Evolutionary conservation across 169 alveolate genomes (phyloP), one percentile per base, ranked within the genome.

Genomic region (Plasmodium yoelii): DNA sequence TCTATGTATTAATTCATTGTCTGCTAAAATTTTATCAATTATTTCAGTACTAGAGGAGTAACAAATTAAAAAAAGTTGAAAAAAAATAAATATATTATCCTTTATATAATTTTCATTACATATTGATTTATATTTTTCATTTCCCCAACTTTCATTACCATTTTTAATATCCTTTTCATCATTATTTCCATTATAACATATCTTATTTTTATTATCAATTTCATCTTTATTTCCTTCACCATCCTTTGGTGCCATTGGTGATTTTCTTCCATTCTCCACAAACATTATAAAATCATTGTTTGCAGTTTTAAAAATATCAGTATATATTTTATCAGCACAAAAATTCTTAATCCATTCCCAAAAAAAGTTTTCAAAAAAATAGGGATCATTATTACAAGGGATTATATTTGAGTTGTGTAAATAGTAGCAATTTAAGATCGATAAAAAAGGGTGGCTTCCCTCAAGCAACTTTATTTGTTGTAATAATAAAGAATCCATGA

Each of bases 381-480:
- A 86, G 7, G 28, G 13, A 24, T 69, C 55, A 0, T 47, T 68
- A 69, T 69, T 53, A 61, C 74, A 86, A 24, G 57, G 57, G 56
- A 70, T 86, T 39, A 86, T 61, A 18, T 12, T 86, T 34, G 91
- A 86, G 39, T 86, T 12, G 39, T 86, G 87, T 13, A 86, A 24
- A 72, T 59, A 86, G 53, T 86, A 86, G 56, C 87, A 86, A 57
- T 87, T 86, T n/a, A 70, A 9, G 8, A 86, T 73, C 10, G 91
- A 69, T 57, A 86, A 70, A 86, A 63, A 86, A 5, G 91, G 91
- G 46, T 86, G 91, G 10, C 61, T 86, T 12, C 87, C 86, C 18
- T 69, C 22, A 53, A 86, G 80, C 9, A 86, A 15, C 55, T 47
- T 71, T 2, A 86, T 75, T 49, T 39, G 65, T 8, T 86, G 86